These are phyloP conservation scores for Urostyla sp. DNA, from an alignment of 73 alveolate species.

Conservation along the genomic window DNA sequence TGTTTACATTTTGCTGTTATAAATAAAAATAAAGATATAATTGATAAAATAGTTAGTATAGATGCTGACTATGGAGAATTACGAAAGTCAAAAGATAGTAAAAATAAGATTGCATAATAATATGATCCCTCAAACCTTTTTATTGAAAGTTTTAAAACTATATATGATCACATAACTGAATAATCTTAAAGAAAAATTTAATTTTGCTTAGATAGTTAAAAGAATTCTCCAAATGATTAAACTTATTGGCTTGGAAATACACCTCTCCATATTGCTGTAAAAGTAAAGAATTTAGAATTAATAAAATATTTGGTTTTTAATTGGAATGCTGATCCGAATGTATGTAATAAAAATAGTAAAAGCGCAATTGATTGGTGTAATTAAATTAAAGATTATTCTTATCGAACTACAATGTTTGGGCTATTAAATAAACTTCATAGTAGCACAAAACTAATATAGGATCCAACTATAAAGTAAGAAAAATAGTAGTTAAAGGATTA, in stretches of 20 bases:
- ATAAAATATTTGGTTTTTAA: constrained; percentile 33
- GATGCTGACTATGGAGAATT: constrained; percentile 76
- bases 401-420: background rate
- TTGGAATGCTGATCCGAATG: constrained; percentile 20
- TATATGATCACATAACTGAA: constrained; percentile 84
- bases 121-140: constrained; percentile 71
- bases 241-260: constrained; percentile 72
- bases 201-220: constrained; percentile 13
- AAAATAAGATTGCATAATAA: constrained; percentile 74
- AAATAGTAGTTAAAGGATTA: background rate
- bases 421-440: constrained; percentile 27
- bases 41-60: constrained; percentile 58
- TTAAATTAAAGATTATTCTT: constrained; percentile 17
- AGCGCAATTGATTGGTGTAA: background rate
- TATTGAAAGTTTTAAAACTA: constrained; percentile 62
- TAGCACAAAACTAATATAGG: constrained; percentile 26
- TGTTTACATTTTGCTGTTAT: constrained; percentile 78
- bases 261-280: constrained; percentile 78
- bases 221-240: constrained; percentile 67
- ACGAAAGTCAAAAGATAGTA: constrained; percentile 67
- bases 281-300: constrained; percentile 41
- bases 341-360: constrained; percentile 19
- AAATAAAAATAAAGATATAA: constrained; percentile 68
- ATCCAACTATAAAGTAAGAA: constrained; percentile 10
- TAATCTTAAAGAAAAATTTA: constrained; percentile 67